Conservation (phyloP, 495 filamentous ascomycete genomes). For the Trichoderma reesei region DNA sequence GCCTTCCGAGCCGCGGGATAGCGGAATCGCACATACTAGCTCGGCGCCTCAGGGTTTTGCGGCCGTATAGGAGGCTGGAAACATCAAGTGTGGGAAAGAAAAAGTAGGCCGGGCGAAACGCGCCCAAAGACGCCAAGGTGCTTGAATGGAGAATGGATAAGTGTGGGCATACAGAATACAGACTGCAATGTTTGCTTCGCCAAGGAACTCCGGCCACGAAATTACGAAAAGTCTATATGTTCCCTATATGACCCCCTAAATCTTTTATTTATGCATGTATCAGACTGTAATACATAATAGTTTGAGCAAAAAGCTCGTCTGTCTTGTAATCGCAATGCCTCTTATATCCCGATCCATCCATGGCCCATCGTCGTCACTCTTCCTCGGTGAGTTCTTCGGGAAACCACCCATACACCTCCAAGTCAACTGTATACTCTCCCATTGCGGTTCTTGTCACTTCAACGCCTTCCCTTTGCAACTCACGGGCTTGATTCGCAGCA, state of each 20-base stretch:
- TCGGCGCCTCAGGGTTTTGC: background rate
- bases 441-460: conserved; percentile 51
- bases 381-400: conserved; percentile 47
- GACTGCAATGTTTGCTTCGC: too few species aligned
- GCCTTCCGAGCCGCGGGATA: background rate
- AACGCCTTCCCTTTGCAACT: conserved; percentile 59
- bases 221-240: too few species aligned
- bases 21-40: background rate
- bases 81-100: background rate
- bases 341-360: conserved; percentile 3
- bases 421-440: conserved; percentile 61
- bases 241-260: too few species aligned
- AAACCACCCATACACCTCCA: conserved; percentile 69
- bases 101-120: background rate
- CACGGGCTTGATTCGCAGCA: conserved; percentile 57
- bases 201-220: too few species aligned
- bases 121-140: background rate
- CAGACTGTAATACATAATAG: background rate
- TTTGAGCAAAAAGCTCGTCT: background rate
- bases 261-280: background rate
- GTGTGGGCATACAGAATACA: too few species aligned
- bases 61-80: background rate
- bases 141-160: too few species aligned
- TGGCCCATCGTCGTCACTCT: conserved; percentile 17
- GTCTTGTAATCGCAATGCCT: background rate